Evolutionary conservation across 1,284 basidiomycete species (phyloP), one percentile per base, ranked within the genome.

Genomic region (Pseudomicrostroma phylloplanum): DNA sequence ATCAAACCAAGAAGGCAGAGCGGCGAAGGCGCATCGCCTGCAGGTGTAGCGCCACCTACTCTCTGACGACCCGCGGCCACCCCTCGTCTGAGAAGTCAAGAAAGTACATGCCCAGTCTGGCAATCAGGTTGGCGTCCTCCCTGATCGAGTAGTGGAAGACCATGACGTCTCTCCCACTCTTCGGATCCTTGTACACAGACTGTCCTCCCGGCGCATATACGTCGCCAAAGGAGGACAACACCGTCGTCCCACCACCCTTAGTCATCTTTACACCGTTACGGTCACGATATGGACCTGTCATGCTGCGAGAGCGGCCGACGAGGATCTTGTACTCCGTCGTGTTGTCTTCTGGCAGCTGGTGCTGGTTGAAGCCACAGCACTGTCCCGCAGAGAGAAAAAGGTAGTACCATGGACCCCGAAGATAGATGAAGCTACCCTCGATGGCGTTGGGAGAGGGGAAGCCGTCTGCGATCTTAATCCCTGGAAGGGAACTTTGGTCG

Each of bases 141-240:
- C 13, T 17, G n/a, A 23, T 15, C 2, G 51, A 54, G 21, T 54
- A 54, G 51, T 54, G 51, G 25, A 54, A 54, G 13, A 54, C 51
- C 51, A 54, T 54, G n/a, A 54, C 51, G 51, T 54, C 51, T 19
- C 21, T 54, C 17, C 51, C 21, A 15, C 21, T 23, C 13, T 23
- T 26, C 51, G 51, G 51, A 25, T 54, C 51, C 19, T 26, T 19
- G 25, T 54, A 54, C 51, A 54, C 51, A 19, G 51, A 54, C 51
- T 54, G 51, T 19, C 51, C 51, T 2, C 51, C 51, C 13, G 51
- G 51, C 21, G 51, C 51, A 26, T 54, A 54, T 6, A 13, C 13
- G 21, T 21, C 51, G 19, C 51, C 51, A 23, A 26, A 26, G 6
- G 51, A 54, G 51, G 21, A 23, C 51, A 54, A 19, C 4, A 54